These are phyloP conservation scores for Erysimum pusillum DNA, from an alignment of 441 rosid species.

Conservation along the genomic window DNA sequence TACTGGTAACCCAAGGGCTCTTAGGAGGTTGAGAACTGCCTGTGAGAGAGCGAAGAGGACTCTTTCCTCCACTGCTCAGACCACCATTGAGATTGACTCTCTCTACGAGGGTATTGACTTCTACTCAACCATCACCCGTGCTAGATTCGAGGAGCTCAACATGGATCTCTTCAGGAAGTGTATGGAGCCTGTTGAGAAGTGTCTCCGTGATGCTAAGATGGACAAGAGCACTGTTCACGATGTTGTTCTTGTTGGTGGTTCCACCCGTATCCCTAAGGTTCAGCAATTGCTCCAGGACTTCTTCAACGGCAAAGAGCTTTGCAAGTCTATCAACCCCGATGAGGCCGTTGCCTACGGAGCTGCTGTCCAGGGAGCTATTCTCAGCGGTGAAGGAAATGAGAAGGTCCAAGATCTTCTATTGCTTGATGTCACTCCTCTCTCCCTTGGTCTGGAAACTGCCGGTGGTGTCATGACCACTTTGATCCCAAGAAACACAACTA, in stretches of 20 bases:
- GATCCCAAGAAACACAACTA: slow-evolving; percentile 68
- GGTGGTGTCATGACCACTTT: slow-evolving; percentile 65
- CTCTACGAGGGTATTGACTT: slow-evolving; percentile 68
- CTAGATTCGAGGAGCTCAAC: slow-evolving; percentile 70
- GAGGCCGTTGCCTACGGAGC: slow-evolving; percentile 79
- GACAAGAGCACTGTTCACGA: slow-evolving; percentile 62
- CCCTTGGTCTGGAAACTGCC: slow-evolving; percentile 65
- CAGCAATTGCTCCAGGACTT: slow-evolving; percentile 72
- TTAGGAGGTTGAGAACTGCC: slow-evolving; percentile 68
- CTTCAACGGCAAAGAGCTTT: slow-evolving; percentile 72
- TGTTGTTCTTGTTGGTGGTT: slow-evolving; percentile 73
- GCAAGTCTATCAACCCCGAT: slow-evolving; percentile 70
- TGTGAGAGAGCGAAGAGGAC: slow-evolving; percentile 73
- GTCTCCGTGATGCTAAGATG: slow-evolving; percentile 73
- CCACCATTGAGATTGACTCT: slow-evolving; percentile 68
- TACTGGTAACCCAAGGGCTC: slow-evolving; percentile 65
- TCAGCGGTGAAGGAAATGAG: slow-evolving; percentile 69
- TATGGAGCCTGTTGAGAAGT: slow-evolving; percentile 74
- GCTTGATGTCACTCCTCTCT: slow-evolving; percentile 68
- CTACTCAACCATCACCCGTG: slow-evolving; percentile 61
- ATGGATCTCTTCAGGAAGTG: slow-evolving; percentile 72
- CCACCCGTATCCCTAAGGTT: slow-evolving; percentile 72
- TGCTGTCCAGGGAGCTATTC: slow-evolving; percentile 73
- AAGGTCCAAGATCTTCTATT: slow-evolving; percentile 70
- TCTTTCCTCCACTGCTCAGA: slow-evolving; percentile 67